Evolutionary conservation across 768 basidiomycete genomes (phyloP), one percentile per base, ranked within the genome.

Genomic region (Hypholoma fasciculare): DNA sequence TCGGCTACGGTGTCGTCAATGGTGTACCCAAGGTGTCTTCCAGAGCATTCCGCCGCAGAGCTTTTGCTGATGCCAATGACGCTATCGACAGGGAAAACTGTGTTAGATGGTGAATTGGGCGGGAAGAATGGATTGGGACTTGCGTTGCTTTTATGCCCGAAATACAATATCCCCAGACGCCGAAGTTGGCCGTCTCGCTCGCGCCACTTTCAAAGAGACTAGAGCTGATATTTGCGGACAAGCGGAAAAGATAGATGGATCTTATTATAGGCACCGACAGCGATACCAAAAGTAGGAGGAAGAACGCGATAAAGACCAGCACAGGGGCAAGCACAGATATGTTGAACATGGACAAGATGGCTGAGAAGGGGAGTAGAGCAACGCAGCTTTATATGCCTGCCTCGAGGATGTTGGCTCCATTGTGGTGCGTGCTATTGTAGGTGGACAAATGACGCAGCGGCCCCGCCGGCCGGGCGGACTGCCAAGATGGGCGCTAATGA

Each of bases 101-200:
- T 36, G 39, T 49, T 59, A 49, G 59, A 51, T 52, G 50, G 49
- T 55, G 61, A 60, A 57, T 54, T 61, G 58, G 48, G 36, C 42
- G 54, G 44, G 47, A 60, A 52, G 56, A 60, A 48, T 60, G 53
- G 50, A 53, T 17, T 37, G 53, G 50, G 40, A 64, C 74, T 60
- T 68, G 83, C 81, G 76, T 71, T 65, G 79, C 68, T 37, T 80
- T 69, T 54, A 81, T 65, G 16, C 72, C 74, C 30, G 80, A 78
- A 39, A 79, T 71, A 69, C 86, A 88, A 65, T 84, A 86, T 34
- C 87, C 87, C 77, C 83, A 89, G 52, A 86, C 79, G 56, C 87
- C 86, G 67, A 87, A 82, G 42, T 72, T 72, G 58, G 79, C 82
- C 49, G 65, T 66, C 19, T 67, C 76, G 27, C 61, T 69, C 42